Evolutionary conservation across 2,329 filamentous ascomycete species (phyloP).

Genomic region (Fusarium cicatricum): DNA sequence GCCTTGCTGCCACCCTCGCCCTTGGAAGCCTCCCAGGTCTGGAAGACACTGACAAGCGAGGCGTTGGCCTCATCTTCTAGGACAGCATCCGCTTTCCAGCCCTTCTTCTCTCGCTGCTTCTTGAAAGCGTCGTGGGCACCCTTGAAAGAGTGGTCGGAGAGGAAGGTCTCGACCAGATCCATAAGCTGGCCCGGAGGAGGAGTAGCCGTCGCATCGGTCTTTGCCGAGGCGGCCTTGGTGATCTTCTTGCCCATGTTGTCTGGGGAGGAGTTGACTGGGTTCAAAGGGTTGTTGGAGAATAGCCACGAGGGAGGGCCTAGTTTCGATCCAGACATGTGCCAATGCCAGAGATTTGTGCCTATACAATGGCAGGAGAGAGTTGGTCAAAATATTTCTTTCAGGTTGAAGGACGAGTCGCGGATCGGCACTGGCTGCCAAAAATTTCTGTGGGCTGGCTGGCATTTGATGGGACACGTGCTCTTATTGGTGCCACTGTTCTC

Average conservation of each 20-base stretch:
- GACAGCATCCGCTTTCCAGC: slow-evolving; percentile 49
- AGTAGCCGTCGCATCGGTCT: slow-evolving; percentile 31
- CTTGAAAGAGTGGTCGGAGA: slow-evolving; percentile 71
- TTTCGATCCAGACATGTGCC: slow-evolving; percentile 47
- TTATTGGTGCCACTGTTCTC: slow-evolving; percentile 27
- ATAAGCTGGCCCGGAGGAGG: slow-evolving; percentile 68
- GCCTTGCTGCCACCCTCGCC: slow-evolving; percentile 26
- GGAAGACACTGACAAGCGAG: slow-evolving; percentile 60
- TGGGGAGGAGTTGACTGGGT: slow-evolving; percentile 27
- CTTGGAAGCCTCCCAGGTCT: slow-evolving; percentile 56
- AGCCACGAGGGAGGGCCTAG: slow-evolving; percentile 52
- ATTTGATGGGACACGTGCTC: slow-evolving; percentile 28
- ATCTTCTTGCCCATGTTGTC: slow-evolving; percentile 48
- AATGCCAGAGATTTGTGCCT: slow-evolving; percentile 3
- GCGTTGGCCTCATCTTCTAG: slow-evolving; percentile 37
- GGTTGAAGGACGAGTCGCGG: slow-evolving; percentile 3
- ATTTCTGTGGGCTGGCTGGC: slow-evolving; percentile 36
- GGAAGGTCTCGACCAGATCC: slow-evolving; percentile 71
- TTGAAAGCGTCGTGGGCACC: slow-evolving; percentile 68
- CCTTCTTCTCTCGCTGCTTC: slow-evolving; percentile 66
- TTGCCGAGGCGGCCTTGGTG: slow-evolving; percentile 30
- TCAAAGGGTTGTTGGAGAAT: slow-evolving; percentile 52
- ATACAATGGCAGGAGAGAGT: slow-evolving; percentile 3
- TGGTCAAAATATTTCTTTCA: slow-evolving; percentile 25
- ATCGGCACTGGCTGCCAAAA: slow-evolving; percentile 30